Percentiles rank a stretch among this genome's conserved stretches.
Evolutionary conservation across 306 rosid genomes (phyloP).

Genomic region (Quercus variabilis): DNA sequence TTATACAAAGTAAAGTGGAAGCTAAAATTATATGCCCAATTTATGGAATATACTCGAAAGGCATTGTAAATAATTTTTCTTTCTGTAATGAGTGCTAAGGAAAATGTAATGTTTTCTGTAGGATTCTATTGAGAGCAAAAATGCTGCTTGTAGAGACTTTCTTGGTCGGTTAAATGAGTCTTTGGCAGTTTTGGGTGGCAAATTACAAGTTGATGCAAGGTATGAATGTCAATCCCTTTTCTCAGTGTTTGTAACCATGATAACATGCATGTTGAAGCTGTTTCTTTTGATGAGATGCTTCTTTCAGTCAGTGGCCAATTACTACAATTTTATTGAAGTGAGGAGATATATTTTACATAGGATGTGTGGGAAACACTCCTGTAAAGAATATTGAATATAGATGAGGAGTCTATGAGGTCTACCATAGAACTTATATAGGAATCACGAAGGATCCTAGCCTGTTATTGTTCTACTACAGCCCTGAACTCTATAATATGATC

Average conservation of each 20-base stretch:
- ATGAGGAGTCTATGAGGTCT: no score
- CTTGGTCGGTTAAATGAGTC: conserved; percentile 71
- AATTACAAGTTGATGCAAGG: conserved; percentile 80
- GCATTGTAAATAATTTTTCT: conserved; percentile 1
- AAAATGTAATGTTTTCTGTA: conserved; percentile 32
- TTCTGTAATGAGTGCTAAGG: conserved; percentile 1
- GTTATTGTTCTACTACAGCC: neutral
- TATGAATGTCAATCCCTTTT: conserved; percentile 28
- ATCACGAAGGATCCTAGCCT: no score
- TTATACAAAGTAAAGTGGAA: conserved; percentile 14
- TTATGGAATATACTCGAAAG: neutral
- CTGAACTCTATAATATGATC: no score
- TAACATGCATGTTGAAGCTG: neutral
- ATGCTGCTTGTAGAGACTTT: conserved; percentile 58
- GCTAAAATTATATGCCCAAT: conserved; percentile 3
- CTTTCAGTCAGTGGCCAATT: neutral
- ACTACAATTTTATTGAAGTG: no score
- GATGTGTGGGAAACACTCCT: no score
- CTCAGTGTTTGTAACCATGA: neutral
- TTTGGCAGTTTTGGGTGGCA: conserved; percentile 77
- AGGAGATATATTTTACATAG: no score
- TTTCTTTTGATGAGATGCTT: neutral
- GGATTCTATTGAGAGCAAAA: conserved; percentile 82
- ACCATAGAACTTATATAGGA: no score
- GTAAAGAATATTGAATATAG: no score